Conservation (phyloP, 2,329 filamentous ascomycete genomes). For the Talaromyces sp. region DNA sequence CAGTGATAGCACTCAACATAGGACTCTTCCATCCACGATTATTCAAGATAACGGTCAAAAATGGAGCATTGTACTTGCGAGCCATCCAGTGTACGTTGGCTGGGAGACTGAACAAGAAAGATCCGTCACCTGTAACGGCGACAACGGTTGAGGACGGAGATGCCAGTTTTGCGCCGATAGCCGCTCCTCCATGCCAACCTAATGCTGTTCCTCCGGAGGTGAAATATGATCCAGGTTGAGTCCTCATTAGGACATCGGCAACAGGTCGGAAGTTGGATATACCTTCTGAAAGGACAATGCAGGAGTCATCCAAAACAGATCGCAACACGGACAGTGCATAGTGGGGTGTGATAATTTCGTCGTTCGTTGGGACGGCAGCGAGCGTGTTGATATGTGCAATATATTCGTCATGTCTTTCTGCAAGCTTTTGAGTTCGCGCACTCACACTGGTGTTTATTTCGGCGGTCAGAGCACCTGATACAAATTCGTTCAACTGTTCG, state of each 20-base stretch:
- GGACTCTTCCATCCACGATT: slow-evolving; percentile 9
- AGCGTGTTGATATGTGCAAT: neutral
- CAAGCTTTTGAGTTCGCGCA: neutral
- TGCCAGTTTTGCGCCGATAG: neutral
- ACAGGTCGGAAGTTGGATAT: neutral
- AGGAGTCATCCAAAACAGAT: neutral
- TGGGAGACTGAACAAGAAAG: neutral
- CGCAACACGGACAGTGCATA: neutral
- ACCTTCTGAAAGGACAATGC: neutral
- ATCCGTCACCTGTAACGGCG: neutral
- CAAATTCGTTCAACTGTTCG: neutral
- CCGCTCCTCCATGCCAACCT: neutral
- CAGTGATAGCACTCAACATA: neutral
- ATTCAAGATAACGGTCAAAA: slow-evolving; percentile 1
- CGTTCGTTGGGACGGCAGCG: neutral
- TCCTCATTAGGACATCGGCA: neutral
- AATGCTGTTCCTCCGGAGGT: neutral
- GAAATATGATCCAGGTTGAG: neutral
- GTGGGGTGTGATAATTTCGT: neutral
- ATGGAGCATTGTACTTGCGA: neutral
- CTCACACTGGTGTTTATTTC: neutral
- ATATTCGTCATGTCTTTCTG: neutral
- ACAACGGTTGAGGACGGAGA: neutral
- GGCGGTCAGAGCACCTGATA: neutral
- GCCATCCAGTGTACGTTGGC: slow-evolving; percentile 2